Evolutionary conservation across 176 grass and related monocot genomes (phyloP), one percentile per base, ranked within the genome.

Genomic region (Olyra latifolia): DNA sequence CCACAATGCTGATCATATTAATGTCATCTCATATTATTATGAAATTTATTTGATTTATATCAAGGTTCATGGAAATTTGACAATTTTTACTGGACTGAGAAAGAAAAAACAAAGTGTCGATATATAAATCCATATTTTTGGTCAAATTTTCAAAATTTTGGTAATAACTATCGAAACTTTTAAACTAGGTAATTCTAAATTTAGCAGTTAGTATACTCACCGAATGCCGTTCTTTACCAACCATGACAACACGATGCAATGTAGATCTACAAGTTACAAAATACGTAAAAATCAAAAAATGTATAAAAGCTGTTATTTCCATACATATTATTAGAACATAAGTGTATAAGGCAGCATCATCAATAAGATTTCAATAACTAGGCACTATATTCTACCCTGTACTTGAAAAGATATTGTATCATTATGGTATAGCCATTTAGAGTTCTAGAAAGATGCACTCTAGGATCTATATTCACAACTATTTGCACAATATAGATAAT

Each of bases 171-270:
- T 64, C 12, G 11, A 2, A 13, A n/a, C 8, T 64, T 27, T 62
- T 25, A 63, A 46, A 2, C 12, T 66, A 6, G 3, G 38, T 57
- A 63, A 15, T 65, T 42, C 15, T 83, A 28, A 79, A 44, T 62
- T 76, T 4, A 58, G 19, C 40, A 28, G 43, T 32, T 54, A 80
- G 58, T 9, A 17, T 23, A 86, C 84, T 93, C 88, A 91, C 92
- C 68, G 95, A 98, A 77, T 95, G 93, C 8, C 95, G 83, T 54
- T 95, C 95, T 86, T 76, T 73, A 11, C 90, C 92, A 78, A 91
- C 23, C 47, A 84, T 25, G 24, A 95, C 65, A 77, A 98, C 95
- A 66, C 88, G 81, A 61, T 98, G 95, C 62, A 91, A 65, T 40
- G 95, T 98, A 43, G 92, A 95, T 77, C 95, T 98, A 80, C 75